phyloP scores from a whole-genome alignment of 176 grass and related monocot species.

The Carex myosuroides region DNA sequence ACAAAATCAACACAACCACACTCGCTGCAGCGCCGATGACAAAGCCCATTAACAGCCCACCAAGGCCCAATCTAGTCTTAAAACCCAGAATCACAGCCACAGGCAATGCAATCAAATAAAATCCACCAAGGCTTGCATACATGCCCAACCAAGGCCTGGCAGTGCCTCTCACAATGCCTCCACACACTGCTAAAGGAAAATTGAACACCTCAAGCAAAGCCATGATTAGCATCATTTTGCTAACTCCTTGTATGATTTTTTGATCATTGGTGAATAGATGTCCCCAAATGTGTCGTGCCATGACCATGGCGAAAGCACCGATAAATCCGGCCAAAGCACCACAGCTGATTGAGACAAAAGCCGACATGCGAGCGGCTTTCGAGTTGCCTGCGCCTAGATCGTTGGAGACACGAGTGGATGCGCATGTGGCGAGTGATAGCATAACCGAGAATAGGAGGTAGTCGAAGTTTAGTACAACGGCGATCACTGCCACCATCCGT shows the following conservation, averaged over 20 bases:
- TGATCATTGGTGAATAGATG: slow-evolving; percentile 38
- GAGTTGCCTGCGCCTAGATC: slow-evolving; percentile 66
- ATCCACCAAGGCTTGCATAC: slow-evolving; percentile 61
- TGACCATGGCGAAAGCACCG: slow-evolving; percentile 39
- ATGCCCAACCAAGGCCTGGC: slow-evolving; percentile 56
- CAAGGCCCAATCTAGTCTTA: slow-evolving; percentile 36
- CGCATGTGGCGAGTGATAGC: slow-evolving; percentile 65
- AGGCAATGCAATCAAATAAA: slow-evolving; percentile 73
- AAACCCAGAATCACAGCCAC: slow-evolving; percentile 51
- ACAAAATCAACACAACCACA: slow-evolving; percentile 31
- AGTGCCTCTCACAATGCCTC: slow-evolving; percentile 61
- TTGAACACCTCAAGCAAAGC: slow-evolving; percentile 75
- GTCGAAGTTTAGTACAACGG: slow-evolving; percentile 85
- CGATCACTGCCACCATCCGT: slow-evolving; percentile 50
- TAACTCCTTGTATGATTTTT: slow-evolving; percentile 39
- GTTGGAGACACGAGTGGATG: slow-evolving; percentile 78
- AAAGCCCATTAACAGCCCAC: slow-evolving; percentile 53
- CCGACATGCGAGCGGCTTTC: slow-evolving; percentile 21
- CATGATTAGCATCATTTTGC: slow-evolving; percentile 67
- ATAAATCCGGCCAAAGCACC: slow-evolving; percentile 24
- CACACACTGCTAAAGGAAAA: slow-evolving; percentile 72
- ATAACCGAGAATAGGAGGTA: slow-evolving; percentile 79
- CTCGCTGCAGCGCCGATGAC: slow-evolving; percentile 42
- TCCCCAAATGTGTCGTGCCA: slow-evolving; percentile 39
- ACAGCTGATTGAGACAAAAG: slow-evolving; percentile 37